These are phyloP conservation scores for Auxenochlorella pyrenoidosa DNA, from an alignment of 139 green algal species.

Conservation along the genomic window DNA sequence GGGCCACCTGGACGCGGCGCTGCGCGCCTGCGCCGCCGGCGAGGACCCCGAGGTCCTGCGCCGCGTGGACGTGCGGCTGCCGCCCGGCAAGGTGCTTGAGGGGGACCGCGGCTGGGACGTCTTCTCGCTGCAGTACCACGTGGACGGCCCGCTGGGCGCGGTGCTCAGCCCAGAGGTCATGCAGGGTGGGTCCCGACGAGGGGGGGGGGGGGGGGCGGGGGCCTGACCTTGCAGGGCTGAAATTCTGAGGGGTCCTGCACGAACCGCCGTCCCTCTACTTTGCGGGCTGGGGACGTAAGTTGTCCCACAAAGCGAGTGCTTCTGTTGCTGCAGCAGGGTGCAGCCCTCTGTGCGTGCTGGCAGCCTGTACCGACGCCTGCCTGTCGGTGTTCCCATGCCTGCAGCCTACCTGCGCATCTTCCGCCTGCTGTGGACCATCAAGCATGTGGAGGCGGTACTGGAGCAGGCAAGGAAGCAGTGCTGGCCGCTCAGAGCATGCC, in stretches of 20 bases:
- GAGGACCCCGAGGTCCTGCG: conserved; percentile 83
- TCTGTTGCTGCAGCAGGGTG: too few species aligned
- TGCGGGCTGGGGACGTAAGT: too few species aligned
- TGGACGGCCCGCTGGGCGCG: conserved; percentile 61
- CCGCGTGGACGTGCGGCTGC: conserved; percentile 64
- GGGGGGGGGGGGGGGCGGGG: too few species aligned
- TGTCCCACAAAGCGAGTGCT: too few species aligned
- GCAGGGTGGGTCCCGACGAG: not conserved
- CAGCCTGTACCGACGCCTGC: not conserved
- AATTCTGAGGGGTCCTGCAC: too few species aligned
- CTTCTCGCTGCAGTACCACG: conserved; percentile 88
- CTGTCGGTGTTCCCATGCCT: conserved; percentile 39
- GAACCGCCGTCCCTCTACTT: too few species aligned
- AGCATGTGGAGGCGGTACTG: conserved; percentile 85
- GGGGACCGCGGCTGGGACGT: conserved; percentile 87
- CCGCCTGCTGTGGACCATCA: conserved; percentile 90
- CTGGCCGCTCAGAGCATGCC: too few species aligned
- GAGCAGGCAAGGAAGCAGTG: not conserved
- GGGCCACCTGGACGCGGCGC: conserved; percentile 78
- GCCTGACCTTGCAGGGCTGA: too few species aligned
- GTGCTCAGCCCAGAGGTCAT: conserved; percentile 58
- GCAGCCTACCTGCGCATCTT: conserved; percentile 82
- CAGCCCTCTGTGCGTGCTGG: too few species aligned
- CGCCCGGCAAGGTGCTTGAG: conserved; percentile 8
- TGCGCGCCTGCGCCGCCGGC: conserved; percentile 73